Evolutionary conservation across 2,329 filamentous ascomycete species (phyloP), one percentile per base, ranked within the genome.

Genomic region (Thelonectria discophora): DNA sequence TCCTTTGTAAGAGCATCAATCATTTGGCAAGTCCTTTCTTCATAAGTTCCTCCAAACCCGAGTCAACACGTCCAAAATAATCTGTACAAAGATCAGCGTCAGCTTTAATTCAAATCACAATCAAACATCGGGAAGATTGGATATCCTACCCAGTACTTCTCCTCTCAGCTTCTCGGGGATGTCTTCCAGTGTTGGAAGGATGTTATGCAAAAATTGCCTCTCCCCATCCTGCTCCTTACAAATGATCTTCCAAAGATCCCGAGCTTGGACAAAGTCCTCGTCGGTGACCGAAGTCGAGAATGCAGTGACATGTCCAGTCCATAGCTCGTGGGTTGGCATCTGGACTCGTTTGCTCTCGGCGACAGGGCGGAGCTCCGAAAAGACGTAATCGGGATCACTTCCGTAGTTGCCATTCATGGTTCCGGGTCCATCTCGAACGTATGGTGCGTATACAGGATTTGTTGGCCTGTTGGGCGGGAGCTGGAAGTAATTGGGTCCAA

Each of bases 401-500:
- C 71, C 71, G 42, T 73, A 73, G 50, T 73, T 73, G 1, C 69
- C 69, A 11, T 71, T 69, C 1, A 67, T 63, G 1, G 67, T 70
- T 1, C 64, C 62, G 0, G 69, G 68, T 0, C 72, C 72, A 17
- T 73, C 72, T 7, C 71, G 63, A 1, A 67, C 62, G 21, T 63
- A 73, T 0, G 72, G 71, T 3, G 68, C 61, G 54, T 73, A 72
- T 3, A 72, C 66, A 0, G 59, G 53, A 20, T 65, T 67, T 6
- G 18, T 17, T 8, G 71, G 64, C 3, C 55, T 62, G 47, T 75
- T 75, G 18, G 61, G 67, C 2, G 80, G 83, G 1, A 85, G 74
- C 61, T 85, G 80, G 61, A 83, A 80, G 18, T 82, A 73, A 60
- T 85, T 85, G 46, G 82, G 76, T 0, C 83, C 83, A n/a, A 89